A percentile compares a stretch with the other conserved stretches of the same genome.
These are phyloP conservation scores for Chloromonas sp. DNA, from an alignment of 163 green algal genomes.

Conservation along the genomic window DNA sequence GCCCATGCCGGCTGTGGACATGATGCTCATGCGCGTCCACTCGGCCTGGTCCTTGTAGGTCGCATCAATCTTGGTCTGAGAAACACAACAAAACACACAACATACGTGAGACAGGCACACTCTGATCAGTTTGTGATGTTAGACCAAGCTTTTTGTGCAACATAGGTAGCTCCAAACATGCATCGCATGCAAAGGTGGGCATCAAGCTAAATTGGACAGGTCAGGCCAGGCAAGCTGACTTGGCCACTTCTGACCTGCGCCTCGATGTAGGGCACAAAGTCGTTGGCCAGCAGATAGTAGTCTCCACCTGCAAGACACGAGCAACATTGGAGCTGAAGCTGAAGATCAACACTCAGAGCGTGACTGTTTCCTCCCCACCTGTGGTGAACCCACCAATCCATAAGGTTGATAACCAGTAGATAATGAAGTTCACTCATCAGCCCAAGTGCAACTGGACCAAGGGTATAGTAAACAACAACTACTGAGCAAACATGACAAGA, in stretches of 20 bases:
- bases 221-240: neutral
- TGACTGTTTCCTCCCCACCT: too few relatives aligned
- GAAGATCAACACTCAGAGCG: too few relatives aligned
- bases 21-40: constrained; percentile 92
- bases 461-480: too few relatives aligned
- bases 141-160: neutral
- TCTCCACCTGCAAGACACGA: constrained; percentile 41
- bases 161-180: neutral
- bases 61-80: constrained; percentile 69
- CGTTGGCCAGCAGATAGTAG: constrained; percentile 96
- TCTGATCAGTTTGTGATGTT: neutral
- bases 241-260: constrained; percentile 55
- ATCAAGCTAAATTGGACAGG: too few relatives aligned
- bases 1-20: constrained; percentile 70
- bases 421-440: too few relatives aligned
- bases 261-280: constrained; percentile 90
- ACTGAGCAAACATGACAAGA: too few relatives aligned
- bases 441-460: too few relatives aligned
- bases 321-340: too few relatives aligned
- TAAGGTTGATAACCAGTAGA: too few relatives aligned
- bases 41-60: constrained; percentile 70
- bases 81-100: neutral
- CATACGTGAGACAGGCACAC: neutral
- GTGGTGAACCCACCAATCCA: too few relatives aligned
- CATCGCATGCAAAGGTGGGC: too few relatives aligned